Percentiles rank a stretch among this genome's conserved stretches.
phyloP scores from a whole-genome alignment of 108 stramenopile species.

The Nitzschia sp. region DNA sequence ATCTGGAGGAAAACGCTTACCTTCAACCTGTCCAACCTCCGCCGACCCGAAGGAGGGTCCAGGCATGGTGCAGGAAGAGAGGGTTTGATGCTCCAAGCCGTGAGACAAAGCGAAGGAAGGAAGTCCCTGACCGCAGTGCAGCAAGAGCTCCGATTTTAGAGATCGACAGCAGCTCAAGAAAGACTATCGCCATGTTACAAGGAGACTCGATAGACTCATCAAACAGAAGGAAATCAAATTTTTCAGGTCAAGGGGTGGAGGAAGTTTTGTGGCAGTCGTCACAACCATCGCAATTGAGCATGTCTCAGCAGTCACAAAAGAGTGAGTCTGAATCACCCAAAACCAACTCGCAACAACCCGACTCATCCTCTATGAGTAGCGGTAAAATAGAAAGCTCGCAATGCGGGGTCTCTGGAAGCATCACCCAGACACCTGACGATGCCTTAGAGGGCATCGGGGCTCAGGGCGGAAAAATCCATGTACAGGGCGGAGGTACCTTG shows the following conservation, averaged over 20 bases:
- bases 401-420: neutral
- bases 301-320: constrained; percentile 20
- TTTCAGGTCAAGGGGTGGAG: constrained; percentile 4
- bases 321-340: neutral
- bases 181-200: neutral
- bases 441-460: constrained; percentile 74
- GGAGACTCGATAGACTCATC: neutral
- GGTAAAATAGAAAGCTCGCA: constrained; percentile 11
- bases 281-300: constrained; percentile 12
- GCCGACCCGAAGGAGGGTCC: constrained; percentile 42
- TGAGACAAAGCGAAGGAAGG: neutral
- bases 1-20: constrained; percentile 1
- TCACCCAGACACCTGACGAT: constrained; percentile 14
- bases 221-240: neutral
- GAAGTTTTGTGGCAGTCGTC: constrained; percentile 23
- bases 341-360: neutral
- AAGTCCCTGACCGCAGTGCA: neutral
- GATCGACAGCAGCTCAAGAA: constrained; percentile 25
- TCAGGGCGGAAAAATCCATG: constrained; percentile 74
- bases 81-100: neutral
- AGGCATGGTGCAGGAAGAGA: constrained; percentile 43
- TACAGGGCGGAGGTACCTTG: constrained; percentile 76
- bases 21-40: constrained; percentile 49
- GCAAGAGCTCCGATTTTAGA: neutral
- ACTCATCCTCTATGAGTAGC: neutral